A percentile compares a stretch with the other conserved stretches of the same genome.
Conservation (phyloP, 2,329 filamentous ascomycete genomes). For the Ophioceras dolichostomum region DNA sequence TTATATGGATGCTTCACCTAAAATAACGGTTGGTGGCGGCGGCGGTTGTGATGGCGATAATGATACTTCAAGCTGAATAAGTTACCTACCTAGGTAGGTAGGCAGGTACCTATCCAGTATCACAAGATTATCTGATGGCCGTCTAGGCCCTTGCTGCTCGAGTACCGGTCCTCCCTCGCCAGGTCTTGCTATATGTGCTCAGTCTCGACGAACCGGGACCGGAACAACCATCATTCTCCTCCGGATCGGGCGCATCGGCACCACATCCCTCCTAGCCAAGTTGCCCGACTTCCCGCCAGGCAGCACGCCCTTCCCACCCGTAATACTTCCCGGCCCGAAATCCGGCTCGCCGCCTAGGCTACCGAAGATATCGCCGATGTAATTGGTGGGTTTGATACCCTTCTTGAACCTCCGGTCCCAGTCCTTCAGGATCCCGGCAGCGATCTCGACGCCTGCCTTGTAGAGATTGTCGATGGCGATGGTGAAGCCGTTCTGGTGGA, state of each 20-base stretch:
- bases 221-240: no score
- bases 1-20: no score
- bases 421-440: conserved; percentile 46
- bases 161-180: no score
- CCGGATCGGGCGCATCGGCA: neutral
- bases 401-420: conserved; percentile 47
- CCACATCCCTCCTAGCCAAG: neutral
- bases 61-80: no score
- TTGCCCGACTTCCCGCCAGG: conserved; percentile 11
- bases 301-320: conserved; percentile 19
- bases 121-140: no score
- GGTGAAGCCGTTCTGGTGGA: conserved; percentile 50
- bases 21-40: no score
- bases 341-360: conserved; percentile 53
- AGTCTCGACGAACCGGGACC: no score
- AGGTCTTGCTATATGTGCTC: no score
- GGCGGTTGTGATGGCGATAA: no score
- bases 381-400: conserved; percentile 49
- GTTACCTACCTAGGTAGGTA: no score
- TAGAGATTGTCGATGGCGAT: conserved; percentile 56
- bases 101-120: no score
- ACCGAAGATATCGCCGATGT: conserved; percentile 61
- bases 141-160: no score
- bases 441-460: conserved; percentile 50
- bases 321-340: conserved; percentile 45